A percentile compares a stretch with the other conserved stretches of the same genome.
Evolutionary conservation across 495 filamentous ascomycete species (phyloP).

Genomic region (Podospora pseudoanserina): DNA sequence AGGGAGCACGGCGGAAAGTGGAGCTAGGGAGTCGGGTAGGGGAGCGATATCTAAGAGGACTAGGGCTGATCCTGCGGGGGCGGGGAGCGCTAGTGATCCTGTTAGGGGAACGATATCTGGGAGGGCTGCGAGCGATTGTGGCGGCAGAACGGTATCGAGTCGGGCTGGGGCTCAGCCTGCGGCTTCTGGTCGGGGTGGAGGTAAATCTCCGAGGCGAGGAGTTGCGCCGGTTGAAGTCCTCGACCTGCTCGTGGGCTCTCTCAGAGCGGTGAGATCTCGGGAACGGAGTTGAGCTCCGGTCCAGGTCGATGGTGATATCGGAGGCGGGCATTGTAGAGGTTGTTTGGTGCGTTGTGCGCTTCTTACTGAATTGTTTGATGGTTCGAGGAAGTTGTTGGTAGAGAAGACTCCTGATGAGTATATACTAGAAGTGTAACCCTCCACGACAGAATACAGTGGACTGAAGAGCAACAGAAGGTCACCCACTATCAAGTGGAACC

Average conservation of each 20-base stretch:
- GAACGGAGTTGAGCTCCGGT: not conserved
- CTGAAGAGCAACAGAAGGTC: not conserved
- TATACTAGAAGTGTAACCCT: not conserved
- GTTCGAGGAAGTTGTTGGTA: not conserved
- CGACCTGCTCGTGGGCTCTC: not conserved
- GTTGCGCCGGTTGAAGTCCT: not conserved
- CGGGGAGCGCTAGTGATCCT: too few relatives aligned
- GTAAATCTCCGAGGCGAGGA: not conserved
- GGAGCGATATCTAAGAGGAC: not conserved
- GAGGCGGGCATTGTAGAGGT: not conserved
- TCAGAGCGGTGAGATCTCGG: not conserved
- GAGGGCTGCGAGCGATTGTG: not conserved
- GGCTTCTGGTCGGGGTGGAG: not conserved
- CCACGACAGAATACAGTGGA: not conserved
- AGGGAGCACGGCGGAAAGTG: not conserved
- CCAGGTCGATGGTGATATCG: not conserved
- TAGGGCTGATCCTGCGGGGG: not conserved
- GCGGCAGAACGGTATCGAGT: not conserved
- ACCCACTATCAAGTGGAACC: not conserved
- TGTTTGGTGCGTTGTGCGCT: not conserved
- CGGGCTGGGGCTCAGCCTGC: not conserved
- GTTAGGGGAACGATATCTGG: too few relatives aligned
- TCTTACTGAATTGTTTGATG: not conserved
- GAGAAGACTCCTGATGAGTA: not conserved
- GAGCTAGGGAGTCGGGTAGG: not conserved